Conservation (phyloP, 441 rosid genomes). For the Aleurites moluccanus region DNA sequence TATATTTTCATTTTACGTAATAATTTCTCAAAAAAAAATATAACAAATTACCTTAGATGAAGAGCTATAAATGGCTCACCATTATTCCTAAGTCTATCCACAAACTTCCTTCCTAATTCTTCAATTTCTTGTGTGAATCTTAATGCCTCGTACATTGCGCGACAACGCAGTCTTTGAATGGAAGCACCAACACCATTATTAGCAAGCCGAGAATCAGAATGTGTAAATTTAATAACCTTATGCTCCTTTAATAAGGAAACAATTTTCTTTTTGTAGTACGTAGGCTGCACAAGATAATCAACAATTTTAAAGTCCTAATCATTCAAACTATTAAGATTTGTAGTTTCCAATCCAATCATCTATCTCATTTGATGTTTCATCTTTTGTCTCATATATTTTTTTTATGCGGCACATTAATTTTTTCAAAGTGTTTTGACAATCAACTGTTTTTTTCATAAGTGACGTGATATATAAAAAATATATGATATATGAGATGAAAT, state of each 20-base stretch:
- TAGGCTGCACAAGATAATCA: conserved; percentile 34
- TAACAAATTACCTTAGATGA: conserved; percentile 50
- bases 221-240: conserved; percentile 54
- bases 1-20: too few relatives aligned
- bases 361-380: too few relatives aligned
- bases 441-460: too few relatives aligned
- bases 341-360: too few relatives aligned
- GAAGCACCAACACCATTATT: conserved; percentile 51
- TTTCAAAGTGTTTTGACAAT: too few relatives aligned
- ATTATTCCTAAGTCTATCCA: conserved; percentile 42
- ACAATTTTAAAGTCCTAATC: too few relatives aligned
- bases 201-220: conserved; percentile 58
- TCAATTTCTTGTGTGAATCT: conserved; percentile 43
- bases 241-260: conserved; percentile 41
- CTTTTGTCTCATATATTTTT: too few relatives aligned
- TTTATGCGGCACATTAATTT: too few relatives aligned
- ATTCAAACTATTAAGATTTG: not conserved
- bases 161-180: conserved; percentile 62
- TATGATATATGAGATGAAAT: too few relatives aligned
- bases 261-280: conserved; percentile 49
- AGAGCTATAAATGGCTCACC: conserved; percentile 53
- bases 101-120: conserved; percentile 44
- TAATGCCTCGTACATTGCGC: conserved; percentile 60
- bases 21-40: too few relatives aligned
- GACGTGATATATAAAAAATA: too few relatives aligned